phyloP scores from a whole-genome alignment of 352 stramenopile genomes.

The Pythium brachiatum region DNA sequence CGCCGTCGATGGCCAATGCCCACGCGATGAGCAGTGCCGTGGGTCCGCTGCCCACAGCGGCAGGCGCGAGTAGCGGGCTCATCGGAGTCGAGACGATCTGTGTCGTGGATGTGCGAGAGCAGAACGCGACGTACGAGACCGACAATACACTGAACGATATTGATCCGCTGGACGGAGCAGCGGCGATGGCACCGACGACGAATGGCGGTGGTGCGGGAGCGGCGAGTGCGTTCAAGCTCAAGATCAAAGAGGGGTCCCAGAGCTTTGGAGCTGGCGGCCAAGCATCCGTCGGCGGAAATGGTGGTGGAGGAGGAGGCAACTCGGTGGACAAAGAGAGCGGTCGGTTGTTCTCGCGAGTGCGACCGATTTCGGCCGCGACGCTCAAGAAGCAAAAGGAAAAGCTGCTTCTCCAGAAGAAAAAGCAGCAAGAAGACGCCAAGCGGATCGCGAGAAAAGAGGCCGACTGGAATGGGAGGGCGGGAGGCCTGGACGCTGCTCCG shows the following conservation, averaged over 20 bases:
- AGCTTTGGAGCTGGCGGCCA: slow-evolving; percentile 1
- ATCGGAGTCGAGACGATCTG: slow-evolving; percentile 93
- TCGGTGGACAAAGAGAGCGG: slow-evolving; percentile 55
- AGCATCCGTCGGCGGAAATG: not conserved
- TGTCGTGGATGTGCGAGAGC: slow-evolving; percentile 93
- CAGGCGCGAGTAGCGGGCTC: slow-evolving; percentile 27
- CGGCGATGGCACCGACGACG: not conserved
- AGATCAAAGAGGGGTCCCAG: slow-evolving; percentile 38
- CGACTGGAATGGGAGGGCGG: slow-evolving; percentile 73
- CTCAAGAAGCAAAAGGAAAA: slow-evolving; percentile 79
- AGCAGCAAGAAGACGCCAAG: slow-evolving; percentile 60
- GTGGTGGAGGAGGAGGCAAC: not conserved
- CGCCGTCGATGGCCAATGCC: slow-evolving; percentile 41
- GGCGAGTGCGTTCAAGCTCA: slow-evolving; percentile 54
- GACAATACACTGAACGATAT: slow-evolving; percentile 15
- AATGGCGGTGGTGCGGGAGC: slow-evolving; percentile 19
- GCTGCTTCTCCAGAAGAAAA: slow-evolving; percentile 50
- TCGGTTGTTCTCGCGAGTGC: slow-evolving; percentile 53
- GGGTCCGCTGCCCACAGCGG: slow-evolving; percentile 10
- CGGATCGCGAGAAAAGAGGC: slow-evolving; percentile 62
- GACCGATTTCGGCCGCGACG: slow-evolving; percentile 54
- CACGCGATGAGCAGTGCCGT: slow-evolving; percentile 45
- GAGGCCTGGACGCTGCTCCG: slow-evolving; percentile 52
- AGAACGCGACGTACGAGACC: slow-evolving; percentile 31
- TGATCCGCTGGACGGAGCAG: slow-evolving; percentile 2